A percentile compares a stretch with the other conserved stretches of the same genome.
These are phyloP conservation scores for Tetrapyrgos nigripes DNA, from an alignment of 1,284 basidiomycete genomes.

Conservation along the genomic window DNA sequence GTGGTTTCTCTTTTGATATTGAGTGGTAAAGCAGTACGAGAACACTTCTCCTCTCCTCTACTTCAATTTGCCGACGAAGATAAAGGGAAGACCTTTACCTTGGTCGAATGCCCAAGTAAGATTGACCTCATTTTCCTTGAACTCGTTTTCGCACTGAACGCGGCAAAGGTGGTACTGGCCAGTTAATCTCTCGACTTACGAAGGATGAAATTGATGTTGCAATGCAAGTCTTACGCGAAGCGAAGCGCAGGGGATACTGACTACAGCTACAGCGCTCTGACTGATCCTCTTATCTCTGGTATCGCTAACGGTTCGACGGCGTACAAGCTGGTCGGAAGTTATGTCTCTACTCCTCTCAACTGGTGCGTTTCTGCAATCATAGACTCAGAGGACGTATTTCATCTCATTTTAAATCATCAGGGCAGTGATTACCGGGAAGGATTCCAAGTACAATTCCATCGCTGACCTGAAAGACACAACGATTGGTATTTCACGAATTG, in stretches of 20 bases:
- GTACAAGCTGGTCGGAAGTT: constrained; percentile 94
- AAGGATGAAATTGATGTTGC: constrained; percentile 91
- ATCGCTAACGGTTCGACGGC: constrained; percentile 87
- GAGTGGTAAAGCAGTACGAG: constrained; percentile 61
- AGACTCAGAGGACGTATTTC: neutral
- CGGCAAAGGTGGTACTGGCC: constrained; percentile 83
- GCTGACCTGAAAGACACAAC: constrained; percentile 82
- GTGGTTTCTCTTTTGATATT: neutral
- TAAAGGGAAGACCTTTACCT: constrained; percentile 71
- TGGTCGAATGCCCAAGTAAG: constrained; percentile 91
- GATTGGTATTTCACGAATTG: constrained; percentile 90
- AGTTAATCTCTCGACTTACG: constrained; percentile 83
- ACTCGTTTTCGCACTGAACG: neutral
- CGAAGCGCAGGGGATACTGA: constrained; percentile 3
- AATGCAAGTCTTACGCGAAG: constrained; percentile 60
- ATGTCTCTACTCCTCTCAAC: constrained; percentile 87
- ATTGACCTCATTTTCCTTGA: neutral
- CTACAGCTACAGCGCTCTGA: constrained; percentile 74
- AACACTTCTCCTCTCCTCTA: constrained; percentile 92
- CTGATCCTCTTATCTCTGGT: constrained; percentile 92
- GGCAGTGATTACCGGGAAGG: constrained; percentile 91
- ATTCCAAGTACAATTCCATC: constrained; percentile 76
- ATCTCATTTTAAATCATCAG: constrained; percentile 44
- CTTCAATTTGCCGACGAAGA: constrained; percentile 79
- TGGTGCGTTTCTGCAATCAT: constrained; percentile 57